Evolutionary conservation across 306 rosid genomes (phyloP).

Genomic region (Arachis hypogaea): DNA sequence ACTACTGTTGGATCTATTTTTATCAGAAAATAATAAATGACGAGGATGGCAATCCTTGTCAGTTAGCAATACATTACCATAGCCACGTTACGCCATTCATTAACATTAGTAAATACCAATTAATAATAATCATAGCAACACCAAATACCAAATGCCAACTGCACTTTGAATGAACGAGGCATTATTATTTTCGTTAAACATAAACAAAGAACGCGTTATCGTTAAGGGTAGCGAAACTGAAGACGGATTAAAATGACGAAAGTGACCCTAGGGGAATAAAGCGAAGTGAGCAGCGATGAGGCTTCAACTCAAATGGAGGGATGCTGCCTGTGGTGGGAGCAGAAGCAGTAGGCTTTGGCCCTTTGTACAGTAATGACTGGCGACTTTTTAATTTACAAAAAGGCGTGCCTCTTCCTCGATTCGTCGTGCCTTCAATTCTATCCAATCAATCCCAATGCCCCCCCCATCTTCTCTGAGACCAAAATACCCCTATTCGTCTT

Average conservation of each 20-base stretch:
- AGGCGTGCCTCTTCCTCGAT: slow-evolving; percentile 26
- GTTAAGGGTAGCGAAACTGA: neutral
- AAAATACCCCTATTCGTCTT: slow-evolving; percentile 8
- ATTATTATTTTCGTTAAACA: neutral
- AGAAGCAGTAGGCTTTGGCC: neutral
- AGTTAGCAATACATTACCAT: neutral
- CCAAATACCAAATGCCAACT: neutral
- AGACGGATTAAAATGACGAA: neutral
- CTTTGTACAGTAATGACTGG: neutral
- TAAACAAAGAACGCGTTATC: neutral
- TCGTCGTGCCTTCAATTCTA: slow-evolving; percentile 24
- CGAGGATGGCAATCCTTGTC: neutral
- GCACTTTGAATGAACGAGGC: neutral
- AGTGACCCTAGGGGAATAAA: slow-evolving; percentile 1
- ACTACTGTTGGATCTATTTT: neutral
- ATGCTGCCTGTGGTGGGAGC: slow-evolving; percentile 21
- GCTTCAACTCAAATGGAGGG: neutral
- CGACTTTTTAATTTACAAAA: neutral
- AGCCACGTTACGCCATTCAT: neutral
- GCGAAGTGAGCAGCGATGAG: neutral
- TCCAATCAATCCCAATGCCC: slow-evolving; percentile 14
- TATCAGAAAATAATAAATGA: slow-evolving; percentile 5
- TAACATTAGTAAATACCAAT: neutral
- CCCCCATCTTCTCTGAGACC: slow-evolving; percentile 11
- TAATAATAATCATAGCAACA: neutral